A percentile compares a stretch with the other conserved stretches of the same genome.
phyloP scores from a whole-genome alignment of 495 filamentous ascomycete species.

The Neurospora pannonica region DNA sequence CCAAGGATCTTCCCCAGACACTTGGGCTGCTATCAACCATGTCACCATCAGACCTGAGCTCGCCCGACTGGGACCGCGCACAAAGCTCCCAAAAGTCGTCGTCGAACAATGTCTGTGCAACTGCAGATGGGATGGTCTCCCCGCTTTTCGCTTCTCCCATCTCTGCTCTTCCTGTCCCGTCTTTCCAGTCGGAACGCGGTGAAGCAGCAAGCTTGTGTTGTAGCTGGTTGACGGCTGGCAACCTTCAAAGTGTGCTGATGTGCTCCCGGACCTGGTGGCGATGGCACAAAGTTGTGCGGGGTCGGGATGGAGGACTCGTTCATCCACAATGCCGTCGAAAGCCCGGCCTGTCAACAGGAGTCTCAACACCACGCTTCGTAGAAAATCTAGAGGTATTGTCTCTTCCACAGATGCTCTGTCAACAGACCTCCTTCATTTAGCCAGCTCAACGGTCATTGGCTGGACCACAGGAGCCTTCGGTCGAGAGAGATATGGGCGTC shows the following conservation, averaged over 20 bases:
- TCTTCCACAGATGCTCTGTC: constrained; percentile 8
- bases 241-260: neutral
- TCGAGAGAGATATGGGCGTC: constrained; percentile 5
- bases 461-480: constrained; percentile 6
- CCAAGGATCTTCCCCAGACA: neutral
- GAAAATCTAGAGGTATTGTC: neutral
- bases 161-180: neutral
- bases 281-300: neutral
- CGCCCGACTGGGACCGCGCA: neutral
- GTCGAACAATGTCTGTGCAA: neutral
- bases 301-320: neutral
- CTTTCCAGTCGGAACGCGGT: neutral
- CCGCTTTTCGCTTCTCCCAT: neutral
- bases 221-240: neutral
- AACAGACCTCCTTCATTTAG: constrained; percentile 20
- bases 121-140: neutral
- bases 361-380: constrained; percentile 1
- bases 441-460: constrained; percentile 16
- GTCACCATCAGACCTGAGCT: neutral
- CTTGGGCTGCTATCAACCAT: neutral
- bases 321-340: neutral
- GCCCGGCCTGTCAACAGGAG: neutral
- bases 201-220: neutral
- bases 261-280: neutral
- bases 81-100: neutral